Conservation (phyloP, 768 basidiomycete species). For the Infundibulicybe gibba region DNA sequence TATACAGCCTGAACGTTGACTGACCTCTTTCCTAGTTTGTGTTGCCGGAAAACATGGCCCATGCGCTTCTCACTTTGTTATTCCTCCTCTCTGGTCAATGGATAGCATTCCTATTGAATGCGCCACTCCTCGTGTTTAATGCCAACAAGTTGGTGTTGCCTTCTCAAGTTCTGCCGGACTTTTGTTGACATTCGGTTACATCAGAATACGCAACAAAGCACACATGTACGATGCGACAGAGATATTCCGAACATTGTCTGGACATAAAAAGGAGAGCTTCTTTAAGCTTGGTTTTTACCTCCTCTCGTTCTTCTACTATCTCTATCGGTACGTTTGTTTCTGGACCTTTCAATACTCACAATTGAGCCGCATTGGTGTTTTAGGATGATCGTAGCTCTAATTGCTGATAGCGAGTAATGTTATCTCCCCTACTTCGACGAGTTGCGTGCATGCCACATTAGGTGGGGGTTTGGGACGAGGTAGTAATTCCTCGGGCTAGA, state of each 20-base stretch:
- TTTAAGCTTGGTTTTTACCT: constrained; percentile 94
- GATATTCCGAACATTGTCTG: constrained; percentile 91
- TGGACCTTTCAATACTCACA: neutral
- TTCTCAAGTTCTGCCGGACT: neutral
- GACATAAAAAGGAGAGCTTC: constrained; percentile 96
- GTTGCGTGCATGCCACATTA: too few species aligned
- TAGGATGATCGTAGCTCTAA: constrained; percentile 86
- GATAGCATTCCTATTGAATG: constrained; percentile 88
- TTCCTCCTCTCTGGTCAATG: constrained; percentile 98
- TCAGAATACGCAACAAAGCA: constrained; percentile 84
- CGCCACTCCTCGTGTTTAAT: constrained; percentile 85
- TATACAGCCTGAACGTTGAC: neutral
- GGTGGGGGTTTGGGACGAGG: too few species aligned
- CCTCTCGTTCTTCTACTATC: constrained; percentile 88
- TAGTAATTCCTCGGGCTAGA: neutral
- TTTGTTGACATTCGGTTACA: constrained; percentile 5
- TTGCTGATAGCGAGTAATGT: constrained; percentile 67
- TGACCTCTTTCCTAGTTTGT: constrained; percentile 65
- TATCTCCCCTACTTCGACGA: too few species aligned
- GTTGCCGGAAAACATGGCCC: constrained; percentile 92
- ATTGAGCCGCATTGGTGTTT: neutral
- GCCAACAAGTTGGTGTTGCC: constrained; percentile 78
- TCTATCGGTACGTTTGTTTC: constrained; percentile 65
- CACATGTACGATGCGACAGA: constrained; percentile 99
- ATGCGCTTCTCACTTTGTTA: constrained; percentile 84